phyloP scores from a whole-genome alignment of 352 stramenopile genomes.

The Pythium coloratum region DNA sequence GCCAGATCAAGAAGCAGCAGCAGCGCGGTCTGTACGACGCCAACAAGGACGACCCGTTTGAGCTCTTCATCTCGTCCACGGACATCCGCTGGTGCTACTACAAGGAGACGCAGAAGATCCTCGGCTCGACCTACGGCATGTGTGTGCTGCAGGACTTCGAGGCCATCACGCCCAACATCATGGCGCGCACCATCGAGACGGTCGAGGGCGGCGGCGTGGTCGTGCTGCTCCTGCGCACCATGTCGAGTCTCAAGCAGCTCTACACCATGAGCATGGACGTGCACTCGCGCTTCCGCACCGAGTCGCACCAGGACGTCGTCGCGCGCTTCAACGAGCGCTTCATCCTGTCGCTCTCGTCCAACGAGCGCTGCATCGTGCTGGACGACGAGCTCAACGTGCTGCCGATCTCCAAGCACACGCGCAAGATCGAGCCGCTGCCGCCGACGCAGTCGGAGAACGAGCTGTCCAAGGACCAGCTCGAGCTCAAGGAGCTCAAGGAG shows the following conservation, averaged over 20 bases:
- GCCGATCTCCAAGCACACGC: conserved; percentile 93
- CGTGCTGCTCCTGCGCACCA: conserved; percentile 97
- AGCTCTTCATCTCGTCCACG: conserved; percentile 98
- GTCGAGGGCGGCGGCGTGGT: conserved; percentile 97
- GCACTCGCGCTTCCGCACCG: conserved; percentile 89
- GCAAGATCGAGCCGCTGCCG: conserved; percentile 85
- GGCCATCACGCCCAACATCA: conserved; percentile 98
- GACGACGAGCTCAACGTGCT: conserved; percentile 99
- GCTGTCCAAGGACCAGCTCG: conserved; percentile 74
- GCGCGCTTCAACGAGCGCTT: conserved; percentile 99
- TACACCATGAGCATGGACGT: conserved; percentile 99
- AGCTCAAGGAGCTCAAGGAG: conserved; percentile 94
- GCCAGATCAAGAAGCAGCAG: conserved; percentile 95
- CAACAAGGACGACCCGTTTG: conserved; percentile 95
- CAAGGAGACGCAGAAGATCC: conserved; percentile 99
- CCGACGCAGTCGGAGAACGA: conserved; percentile 56
- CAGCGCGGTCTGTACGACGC: conserved; percentile 92
- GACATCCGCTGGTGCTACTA: conserved; percentile 99
- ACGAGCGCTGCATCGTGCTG: conserved; percentile 95
- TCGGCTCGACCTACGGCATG: conserved; percentile 98
- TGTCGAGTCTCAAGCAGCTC: conserved; percentile 98
- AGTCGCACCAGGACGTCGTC: conserved; percentile 94
- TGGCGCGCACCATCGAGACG: conserved; percentile 99
- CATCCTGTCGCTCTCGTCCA: conserved; percentile 96
- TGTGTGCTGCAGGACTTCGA: conserved; percentile 99